phyloP scores from a whole-genome alignment of 2,329 filamentous ascomycete species.

The Clarireedia sp. region DNA sequence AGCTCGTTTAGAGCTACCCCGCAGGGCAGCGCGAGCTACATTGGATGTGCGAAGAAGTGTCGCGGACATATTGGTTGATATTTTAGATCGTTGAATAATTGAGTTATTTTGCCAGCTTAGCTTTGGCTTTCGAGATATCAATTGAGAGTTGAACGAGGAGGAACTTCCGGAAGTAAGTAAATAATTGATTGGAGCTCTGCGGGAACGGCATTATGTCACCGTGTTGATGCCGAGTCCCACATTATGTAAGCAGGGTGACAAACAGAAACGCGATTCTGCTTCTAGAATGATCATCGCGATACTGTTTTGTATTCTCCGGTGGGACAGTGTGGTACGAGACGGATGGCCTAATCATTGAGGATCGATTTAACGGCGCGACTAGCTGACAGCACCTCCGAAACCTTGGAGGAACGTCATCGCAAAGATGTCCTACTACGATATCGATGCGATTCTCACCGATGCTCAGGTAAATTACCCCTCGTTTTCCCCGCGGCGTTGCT shows the following conservation, averaged over 20 bases:
- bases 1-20: constrained; percentile 56
- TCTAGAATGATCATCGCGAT: neutral
- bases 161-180: neutral
- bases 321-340: too few species aligned
- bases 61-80: constrained; percentile 54
- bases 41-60: constrained; percentile 65
- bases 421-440: constrained; percentile 72
- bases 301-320: too few species aligned
- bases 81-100: constrained; percentile 9
- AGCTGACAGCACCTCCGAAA: too few species aligned
- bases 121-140: constrained; percentile 5
- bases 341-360: too few species aligned
- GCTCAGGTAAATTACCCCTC: constrained; percentile 50
- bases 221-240: neutral
- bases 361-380: too few species aligned
- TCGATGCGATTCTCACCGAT: constrained; percentile 78
- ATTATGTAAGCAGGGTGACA: neutral
- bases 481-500: neutral
- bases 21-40: constrained; percentile 61
- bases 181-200: constrained; percentile 1
- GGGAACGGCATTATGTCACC: constrained; percentile 4
- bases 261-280: neutral
- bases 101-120: constrained; percentile 9
- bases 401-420: neutral
- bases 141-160: constrained; percentile 1